A percentile compares a stretch with the other conserved stretches of the same genome.
These are phyloP conservation scores for Solanum pinnatisectum DNA, from an alignment of 257 asterid genomes.

Conservation along the genomic window DNA sequence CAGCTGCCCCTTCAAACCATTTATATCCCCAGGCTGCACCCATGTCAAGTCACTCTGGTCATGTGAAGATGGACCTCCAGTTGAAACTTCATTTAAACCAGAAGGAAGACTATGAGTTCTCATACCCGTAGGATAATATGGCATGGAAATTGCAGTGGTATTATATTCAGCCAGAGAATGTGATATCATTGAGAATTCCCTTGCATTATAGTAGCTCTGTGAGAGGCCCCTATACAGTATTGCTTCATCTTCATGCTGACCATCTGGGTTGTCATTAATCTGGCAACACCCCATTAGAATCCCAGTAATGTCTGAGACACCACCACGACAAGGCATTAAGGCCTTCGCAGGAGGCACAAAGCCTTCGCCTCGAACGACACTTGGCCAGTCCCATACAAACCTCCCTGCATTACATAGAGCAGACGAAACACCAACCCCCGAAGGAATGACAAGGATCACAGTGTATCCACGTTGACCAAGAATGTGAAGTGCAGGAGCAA, in stretches of 20 bases:
- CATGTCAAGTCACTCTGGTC: slow-evolving; percentile 39
- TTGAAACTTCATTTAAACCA: slow-evolving; percentile 31
- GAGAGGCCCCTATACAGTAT: slow-evolving; percentile 59
- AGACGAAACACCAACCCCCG: slow-evolving; percentile 59
- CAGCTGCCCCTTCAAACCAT: slow-evolving; percentile 71
- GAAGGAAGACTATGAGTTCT: slow-evolving; percentile 36
- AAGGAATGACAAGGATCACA: slow-evolving; percentile 72
- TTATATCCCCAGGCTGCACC: slow-evolving; percentile 86
- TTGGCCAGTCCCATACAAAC: slow-evolving; percentile 90
- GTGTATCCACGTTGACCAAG: slow-evolving; percentile 94
- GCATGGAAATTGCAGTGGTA: slow-evolving; percentile 20
- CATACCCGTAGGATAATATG: slow-evolving; percentile 21
- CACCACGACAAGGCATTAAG: slow-evolving; percentile 20
- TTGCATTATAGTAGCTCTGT: slow-evolving; percentile 15
- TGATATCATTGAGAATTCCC: slow-evolving; percentile 40
- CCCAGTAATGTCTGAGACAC: slow-evolving; percentile 25
- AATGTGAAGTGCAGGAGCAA: slow-evolving; percentile 89
- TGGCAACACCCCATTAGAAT: slow-evolving; percentile 29
- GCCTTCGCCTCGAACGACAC: slow-evolving; percentile 84
- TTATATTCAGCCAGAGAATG: slow-evolving; percentile 42
- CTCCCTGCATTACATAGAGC: slow-evolving; percentile 83
- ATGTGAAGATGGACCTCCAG: slow-evolving; percentile 13
- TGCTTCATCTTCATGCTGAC: slow-evolving; percentile 69
- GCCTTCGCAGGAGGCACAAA: slow-evolving; percentile 52
- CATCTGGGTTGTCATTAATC: slow-evolving; percentile 27